A percentile compares a stretch with the other conserved stretches of the same genome.
phyloP scores from a whole-genome alignment of 345 rosid genomes.

The Salix udensis region DNA sequence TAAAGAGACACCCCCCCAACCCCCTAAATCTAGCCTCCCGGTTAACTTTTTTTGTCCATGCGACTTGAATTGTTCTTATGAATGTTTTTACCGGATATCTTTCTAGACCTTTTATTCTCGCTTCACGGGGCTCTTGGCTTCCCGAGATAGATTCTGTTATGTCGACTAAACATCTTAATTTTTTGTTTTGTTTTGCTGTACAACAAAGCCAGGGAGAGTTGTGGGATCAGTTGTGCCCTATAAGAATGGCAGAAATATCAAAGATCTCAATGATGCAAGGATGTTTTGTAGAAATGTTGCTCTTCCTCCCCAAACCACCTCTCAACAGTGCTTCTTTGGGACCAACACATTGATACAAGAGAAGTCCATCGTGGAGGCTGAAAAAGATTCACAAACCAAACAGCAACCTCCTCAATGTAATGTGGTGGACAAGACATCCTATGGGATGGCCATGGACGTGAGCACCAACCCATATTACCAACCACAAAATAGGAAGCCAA shows the following conservation, averaged over 20 bases:
- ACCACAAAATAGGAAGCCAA: conserved; percentile 47
- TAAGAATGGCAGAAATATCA: too few relatives aligned
- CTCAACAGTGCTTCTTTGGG: conserved; percentile 51
- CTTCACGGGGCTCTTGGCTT: not conserved
- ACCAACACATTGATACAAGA: not conserved
- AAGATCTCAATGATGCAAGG: too few relatives aligned
- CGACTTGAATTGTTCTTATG: not conserved
- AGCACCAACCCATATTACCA: conserved; percentile 63
- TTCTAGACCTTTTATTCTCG: not conserved
- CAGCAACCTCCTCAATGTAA: conserved; percentile 24
- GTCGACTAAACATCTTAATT: too few relatives aligned
- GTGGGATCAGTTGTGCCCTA: conserved; percentile 33
- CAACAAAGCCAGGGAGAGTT: conserved; percentile 33
- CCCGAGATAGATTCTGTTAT: not conserved
- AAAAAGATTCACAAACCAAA: conserved; percentile 32
- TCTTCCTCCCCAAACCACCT: conserved; percentile 46
- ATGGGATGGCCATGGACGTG: conserved; percentile 32
- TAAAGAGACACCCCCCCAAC: not conserved
- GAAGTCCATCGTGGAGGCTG: not conserved
- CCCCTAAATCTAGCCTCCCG: not conserved
- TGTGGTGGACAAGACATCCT: conserved; percentile 31
- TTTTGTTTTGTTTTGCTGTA: not conserved
- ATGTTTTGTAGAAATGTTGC: conserved; percentile 41
- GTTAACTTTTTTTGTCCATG: not conserved
- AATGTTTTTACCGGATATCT: not conserved